Conservation (phyloP, 2,329 filamentous ascomycete species). For the Zasmidium citrigriseum region DNA sequence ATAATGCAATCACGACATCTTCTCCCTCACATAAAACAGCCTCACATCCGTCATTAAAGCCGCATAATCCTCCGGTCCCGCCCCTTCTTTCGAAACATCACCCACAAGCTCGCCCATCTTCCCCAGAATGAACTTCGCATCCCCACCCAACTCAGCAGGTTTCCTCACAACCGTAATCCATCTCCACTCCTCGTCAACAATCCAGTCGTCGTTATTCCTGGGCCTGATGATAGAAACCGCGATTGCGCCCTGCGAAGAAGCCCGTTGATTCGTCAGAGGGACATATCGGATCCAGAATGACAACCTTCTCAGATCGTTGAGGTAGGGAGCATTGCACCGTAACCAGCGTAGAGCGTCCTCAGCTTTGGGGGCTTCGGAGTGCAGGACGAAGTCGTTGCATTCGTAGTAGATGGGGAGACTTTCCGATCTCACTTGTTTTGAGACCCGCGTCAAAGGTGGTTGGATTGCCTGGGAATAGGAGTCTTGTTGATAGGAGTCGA, state of each 20-base stretch:
- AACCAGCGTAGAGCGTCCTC: conserved; percentile 31
- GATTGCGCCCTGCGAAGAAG: conserved; percentile 25
- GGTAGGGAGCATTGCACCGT: conserved; percentile 18
- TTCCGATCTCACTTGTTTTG: conserved; percentile 30
- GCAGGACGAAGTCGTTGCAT: conserved; percentile 32
- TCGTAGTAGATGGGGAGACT: conserved; percentile 32
- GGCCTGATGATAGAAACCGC: conserved; percentile 19
- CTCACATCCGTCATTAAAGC: conserved; percentile 22
- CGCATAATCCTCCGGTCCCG: conserved; percentile 21
- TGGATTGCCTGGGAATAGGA: conserved; percentile 28
- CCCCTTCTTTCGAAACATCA: conserved; percentile 13
- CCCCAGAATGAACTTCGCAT: conserved; percentile 25
- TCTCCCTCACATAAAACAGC: conserved; percentile 24
- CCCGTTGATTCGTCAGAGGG: conserved; percentile 12
- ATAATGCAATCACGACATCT: conserved; percentile 15
- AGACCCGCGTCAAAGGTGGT: conserved; percentile 30
- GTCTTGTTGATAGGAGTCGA: conserved; percentile 32
- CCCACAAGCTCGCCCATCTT: conserved; percentile 15
- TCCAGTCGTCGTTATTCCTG: conserved; percentile 20
- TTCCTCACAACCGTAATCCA: conserved; percentile 33
- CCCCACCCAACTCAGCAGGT: conserved; percentile 21
- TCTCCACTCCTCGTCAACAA: conserved; percentile 25
- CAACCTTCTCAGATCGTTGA: conserved; percentile 22
- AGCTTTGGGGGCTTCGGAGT: conserved; percentile 32
- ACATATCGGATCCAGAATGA: conserved; percentile 33